A percentile compares a stretch with the other conserved stretches of the same genome.
Conservation (phyloP, 2,329 filamentous ascomycete genomes). For the Monosporascus sp. region DNA sequence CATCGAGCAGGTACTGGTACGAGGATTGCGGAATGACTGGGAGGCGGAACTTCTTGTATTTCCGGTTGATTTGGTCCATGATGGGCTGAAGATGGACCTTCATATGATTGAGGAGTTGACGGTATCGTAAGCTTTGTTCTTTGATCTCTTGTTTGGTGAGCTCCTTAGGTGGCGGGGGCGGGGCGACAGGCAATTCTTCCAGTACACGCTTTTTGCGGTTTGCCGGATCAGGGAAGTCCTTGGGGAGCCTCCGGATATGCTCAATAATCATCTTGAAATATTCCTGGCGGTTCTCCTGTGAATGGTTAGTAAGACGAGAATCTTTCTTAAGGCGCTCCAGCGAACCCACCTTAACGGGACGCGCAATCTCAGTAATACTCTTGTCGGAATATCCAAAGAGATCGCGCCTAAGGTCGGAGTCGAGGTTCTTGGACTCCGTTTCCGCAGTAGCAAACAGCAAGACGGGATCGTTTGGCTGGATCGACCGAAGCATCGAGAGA, state of each 20-base stretch:
- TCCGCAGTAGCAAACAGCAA: conserved; percentile 84
- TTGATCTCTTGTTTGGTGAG: conserved; percentile 76
- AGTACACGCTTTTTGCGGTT: conserved; percentile 83
- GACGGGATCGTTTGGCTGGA: conserved; percentile 87
- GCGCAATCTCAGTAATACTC: conserved; percentile 66
- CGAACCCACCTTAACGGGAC: conserved; percentile 57
- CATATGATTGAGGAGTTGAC: conserved; percentile 75
- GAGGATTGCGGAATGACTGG: conserved; percentile 69
- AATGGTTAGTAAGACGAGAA: conserved; percentile 20
- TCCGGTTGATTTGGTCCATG: conserved; percentile 92
- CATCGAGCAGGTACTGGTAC: conserved; percentile 79
- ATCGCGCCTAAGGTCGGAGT: conserved; percentile 61
- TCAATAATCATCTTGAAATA: conserved; percentile 74
- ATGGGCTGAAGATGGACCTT: conserved; percentile 89
- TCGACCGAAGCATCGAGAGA: conserved; percentile 70
- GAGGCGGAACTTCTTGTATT: conserved; percentile 82
- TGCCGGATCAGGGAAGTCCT: conserved; percentile 80
- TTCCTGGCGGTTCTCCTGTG: conserved; percentile 58
- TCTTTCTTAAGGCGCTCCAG: neutral
- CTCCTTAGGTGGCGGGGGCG: conserved; percentile 61
- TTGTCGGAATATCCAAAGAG: conserved; percentile 82
- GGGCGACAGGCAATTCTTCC: conserved; percentile 70
- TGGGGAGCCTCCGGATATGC: conserved; percentile 73
- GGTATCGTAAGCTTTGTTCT: conserved; percentile 74
- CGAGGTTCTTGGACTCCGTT: conserved; percentile 55